These are phyloP conservation scores for Alternaria brassicicola DNA, from an alignment of 2,329 filamentous ascomycete species.

Conservation along the genomic window DNA sequence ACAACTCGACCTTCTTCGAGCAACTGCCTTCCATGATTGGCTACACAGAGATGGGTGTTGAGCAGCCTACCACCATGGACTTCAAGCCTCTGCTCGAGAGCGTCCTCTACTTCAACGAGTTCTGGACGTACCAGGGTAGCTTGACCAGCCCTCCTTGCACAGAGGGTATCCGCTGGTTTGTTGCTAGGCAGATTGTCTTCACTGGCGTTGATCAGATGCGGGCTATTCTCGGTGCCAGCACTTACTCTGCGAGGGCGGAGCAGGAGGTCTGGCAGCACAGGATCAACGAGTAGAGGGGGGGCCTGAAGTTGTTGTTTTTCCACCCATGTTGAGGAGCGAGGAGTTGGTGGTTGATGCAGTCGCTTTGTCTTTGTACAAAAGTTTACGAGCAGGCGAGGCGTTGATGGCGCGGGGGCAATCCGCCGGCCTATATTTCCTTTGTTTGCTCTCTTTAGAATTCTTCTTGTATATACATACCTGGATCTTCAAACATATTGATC, in stretches of 20 bases:
- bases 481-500: neutral
- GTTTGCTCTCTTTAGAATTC: neutral
- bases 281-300: slow-evolving; percentile 46
- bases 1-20: slow-evolving; percentile 50
- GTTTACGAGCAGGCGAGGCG: neutral
- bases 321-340: neutral
- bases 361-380: neutral
- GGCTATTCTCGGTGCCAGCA: slow-evolving; percentile 53
- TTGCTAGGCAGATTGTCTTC: slow-evolving; percentile 52
- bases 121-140: slow-evolving; percentile 58
- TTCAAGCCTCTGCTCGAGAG: slow-evolving; percentile 44
- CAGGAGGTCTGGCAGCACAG: slow-evolving; percentile 56
- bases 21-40: slow-evolving; percentile 51
- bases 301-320: neutral
- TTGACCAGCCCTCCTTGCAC: slow-evolving; percentile 57
- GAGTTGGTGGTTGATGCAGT: neutral
- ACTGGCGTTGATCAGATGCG: slow-evolving; percentile 57
- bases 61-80: slow-evolving; percentile 36
- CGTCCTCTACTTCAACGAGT: slow-evolving; percentile 52
- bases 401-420: neutral
- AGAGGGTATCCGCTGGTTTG: slow-evolving; percentile 56
- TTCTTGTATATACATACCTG: neutral
- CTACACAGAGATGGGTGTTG: slow-evolving; percentile 45
- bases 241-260: slow-evolving; percentile 52
- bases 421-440: neutral